Evolutionary conservation across 495 filamentous ascomycete genomes (phyloP).

Genomic region (Parathielavia hyrcaniae): DNA sequence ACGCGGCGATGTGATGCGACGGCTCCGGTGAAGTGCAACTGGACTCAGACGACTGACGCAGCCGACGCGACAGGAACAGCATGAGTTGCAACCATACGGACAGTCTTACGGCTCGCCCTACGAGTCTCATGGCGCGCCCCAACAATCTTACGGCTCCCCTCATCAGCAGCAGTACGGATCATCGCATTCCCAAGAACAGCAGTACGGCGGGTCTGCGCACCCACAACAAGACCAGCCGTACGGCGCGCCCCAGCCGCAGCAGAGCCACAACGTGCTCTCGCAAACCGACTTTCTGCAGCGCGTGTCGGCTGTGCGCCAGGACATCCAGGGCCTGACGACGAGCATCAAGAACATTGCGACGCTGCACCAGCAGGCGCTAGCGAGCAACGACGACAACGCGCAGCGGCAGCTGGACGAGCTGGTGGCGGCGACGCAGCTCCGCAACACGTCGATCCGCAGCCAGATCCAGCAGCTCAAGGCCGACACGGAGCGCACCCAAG

Average conservation of each 20-base stretch:
- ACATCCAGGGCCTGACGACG: slow-evolving; percentile 50
- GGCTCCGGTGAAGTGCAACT: neutral
- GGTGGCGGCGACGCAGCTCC: slow-evolving; percentile 57
- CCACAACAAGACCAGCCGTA: slow-evolving; percentile 10
- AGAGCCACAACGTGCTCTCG: slow-evolving; percentile 36
- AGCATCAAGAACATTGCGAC: slow-evolving; percentile 52
- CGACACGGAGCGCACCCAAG: slow-evolving; percentile 53
- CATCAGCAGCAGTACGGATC: slow-evolving; percentile 13
- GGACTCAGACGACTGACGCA: neutral
- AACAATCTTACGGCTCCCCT: slow-evolving; percentile 11
- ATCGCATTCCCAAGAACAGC: slow-evolving; percentile 4
- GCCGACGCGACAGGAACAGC: slow-evolving; percentile 29
- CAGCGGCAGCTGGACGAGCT: slow-evolving; percentile 51
- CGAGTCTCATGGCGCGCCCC: slow-evolving; percentile 9
- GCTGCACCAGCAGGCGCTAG: slow-evolving; percentile 55
- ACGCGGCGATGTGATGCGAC: neutral
- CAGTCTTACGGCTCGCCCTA: slow-evolving; percentile 8
- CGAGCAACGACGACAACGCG: slow-evolving; percentile 46
- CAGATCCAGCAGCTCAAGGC: slow-evolving; percentile 61
- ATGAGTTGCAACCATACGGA: slow-evolving; percentile 37
- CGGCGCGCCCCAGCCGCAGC: slow-evolving; percentile 19
- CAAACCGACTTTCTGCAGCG: slow-evolving; percentile 55
- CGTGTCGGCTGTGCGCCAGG: slow-evolving; percentile 50
- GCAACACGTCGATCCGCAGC: slow-evolving; percentile 59
- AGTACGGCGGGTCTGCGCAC: slow-evolving; percentile 15